These are phyloP conservation scores for Verbena officinalis DNA, from an alignment of 257 asterid genomes.

Conservation along the genomic window DNA sequence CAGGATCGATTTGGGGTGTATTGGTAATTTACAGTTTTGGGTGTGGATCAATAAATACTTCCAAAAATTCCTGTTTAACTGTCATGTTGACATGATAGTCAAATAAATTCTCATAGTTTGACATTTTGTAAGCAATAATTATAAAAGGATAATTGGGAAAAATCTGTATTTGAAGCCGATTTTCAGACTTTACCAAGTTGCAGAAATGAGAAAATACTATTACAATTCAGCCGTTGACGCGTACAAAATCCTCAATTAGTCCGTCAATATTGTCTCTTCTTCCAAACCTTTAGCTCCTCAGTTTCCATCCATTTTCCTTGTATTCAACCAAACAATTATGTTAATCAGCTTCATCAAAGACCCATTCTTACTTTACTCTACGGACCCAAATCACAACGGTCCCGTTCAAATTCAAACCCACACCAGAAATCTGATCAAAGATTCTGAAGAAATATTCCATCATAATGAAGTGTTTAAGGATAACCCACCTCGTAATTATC, in stretches of 20 bases:
- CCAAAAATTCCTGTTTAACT: too few relatives aligned
- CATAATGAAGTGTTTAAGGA: conserved; percentile 26
- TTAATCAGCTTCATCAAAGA: neutral
- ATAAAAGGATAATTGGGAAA: too few relatives aligned
- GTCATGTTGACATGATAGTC: too few relatives aligned
- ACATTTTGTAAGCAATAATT: too few relatives aligned
- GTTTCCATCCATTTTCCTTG: conserved; percentile 2
- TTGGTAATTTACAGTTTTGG: too few relatives aligned
- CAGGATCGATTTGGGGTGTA: too few relatives aligned
- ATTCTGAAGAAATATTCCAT: conserved; percentile 13
- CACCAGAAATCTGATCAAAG: conserved; percentile 10
- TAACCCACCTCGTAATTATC: conserved; percentile 21
- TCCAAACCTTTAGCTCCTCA: conserved; percentile 1
- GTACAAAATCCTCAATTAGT: conserved; percentile 25
- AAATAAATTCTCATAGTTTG: too few relatives aligned
- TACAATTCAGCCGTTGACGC: conserved; percentile 16
- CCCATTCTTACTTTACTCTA: conserved; percentile 1
- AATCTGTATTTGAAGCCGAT: neutral
- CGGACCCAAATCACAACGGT: conserved; percentile 14
- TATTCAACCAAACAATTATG: conserved; percentile 19
- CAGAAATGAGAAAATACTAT: neutral
- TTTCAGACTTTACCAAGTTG: neutral
- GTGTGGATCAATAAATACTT: too few relatives aligned
- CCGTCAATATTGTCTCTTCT: conserved; percentile 39
- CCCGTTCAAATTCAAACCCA: conserved; percentile 28